Evolutionary conservation across 768 basidiomycete genomes (phyloP).

Genomic region (Amyloporia xantha): DNA sequence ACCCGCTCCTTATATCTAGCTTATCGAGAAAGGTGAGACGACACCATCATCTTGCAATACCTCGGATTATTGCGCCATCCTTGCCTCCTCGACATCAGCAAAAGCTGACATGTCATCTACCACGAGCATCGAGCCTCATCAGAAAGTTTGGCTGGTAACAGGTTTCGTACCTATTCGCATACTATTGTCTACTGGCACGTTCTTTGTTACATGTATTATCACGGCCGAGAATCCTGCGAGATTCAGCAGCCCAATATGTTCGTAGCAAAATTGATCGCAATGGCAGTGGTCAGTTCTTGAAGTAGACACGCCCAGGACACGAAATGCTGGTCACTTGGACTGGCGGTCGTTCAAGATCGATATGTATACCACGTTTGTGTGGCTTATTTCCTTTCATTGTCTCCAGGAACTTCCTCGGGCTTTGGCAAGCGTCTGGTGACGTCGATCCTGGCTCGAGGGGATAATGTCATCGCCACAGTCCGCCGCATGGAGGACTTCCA

Average conservation of each 20-base stretch:
- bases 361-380: background rate
- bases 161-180: no score
- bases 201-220: background rate
- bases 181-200: background rate
- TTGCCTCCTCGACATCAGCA: no score
- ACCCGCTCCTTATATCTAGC: no score
- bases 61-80: no score
- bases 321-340: background rate
- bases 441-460: slow-evolving; percentile 17
- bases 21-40: no score
- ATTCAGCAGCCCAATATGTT: background rate
- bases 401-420: slow-evolving; percentile 1
- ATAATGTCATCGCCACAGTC: slow-evolving; percentile 15
- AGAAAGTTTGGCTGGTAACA: slow-evolving; percentile 6
- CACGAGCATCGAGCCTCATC: background rate
- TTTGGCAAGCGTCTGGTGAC: slow-evolving; percentile 2
- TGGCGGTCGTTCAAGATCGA: background rate
- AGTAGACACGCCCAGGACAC: no score
- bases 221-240: background rate
- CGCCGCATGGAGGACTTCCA: slow-evolving; percentile 3
- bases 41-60: no score
- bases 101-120: background rate
- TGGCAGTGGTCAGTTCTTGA: background rate
- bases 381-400: background rate
- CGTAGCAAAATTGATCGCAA: background rate